phyloP scores from a whole-genome alignment of 805 yeast species.

The Cephaloascus fragrans region DNA sequence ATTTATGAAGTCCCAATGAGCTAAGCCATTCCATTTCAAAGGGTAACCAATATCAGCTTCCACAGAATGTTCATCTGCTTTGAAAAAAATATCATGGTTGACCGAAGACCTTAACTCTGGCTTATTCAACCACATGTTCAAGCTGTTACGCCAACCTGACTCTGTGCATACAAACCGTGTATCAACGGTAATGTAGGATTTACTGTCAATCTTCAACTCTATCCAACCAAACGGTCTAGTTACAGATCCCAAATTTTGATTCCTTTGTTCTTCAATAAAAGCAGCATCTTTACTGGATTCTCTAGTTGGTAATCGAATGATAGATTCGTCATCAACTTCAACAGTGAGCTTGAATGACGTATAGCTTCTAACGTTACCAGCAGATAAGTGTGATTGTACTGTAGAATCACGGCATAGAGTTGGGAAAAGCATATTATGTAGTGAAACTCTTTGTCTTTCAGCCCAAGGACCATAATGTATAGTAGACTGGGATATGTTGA shows the following conservation, averaged over 20 bases:
- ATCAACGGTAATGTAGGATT: conserved; percentile 36
- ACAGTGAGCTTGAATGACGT: conserved; percentile 48
- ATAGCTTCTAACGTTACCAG: conserved; percentile 47
- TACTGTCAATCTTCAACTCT: conserved; percentile 52
- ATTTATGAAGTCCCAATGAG: conserved; percentile 56
- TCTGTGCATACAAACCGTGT: conserved; percentile 43
- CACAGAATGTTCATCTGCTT: conserved; percentile 48
- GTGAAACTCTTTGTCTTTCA: conserved; percentile 64
- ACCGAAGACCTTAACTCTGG: conserved; percentile 75
- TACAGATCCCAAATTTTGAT: conserved; percentile 6
- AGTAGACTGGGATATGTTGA: conserved; percentile 50
- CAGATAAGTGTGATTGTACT: conserved; percentile 17
- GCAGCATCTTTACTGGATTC: conserved; percentile 69
- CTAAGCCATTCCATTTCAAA: conserved; percentile 71
- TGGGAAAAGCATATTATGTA: conserved; percentile 66
- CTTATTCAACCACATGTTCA: conserved; percentile 34
- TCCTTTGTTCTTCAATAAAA: conserved; percentile 18
- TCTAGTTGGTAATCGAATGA: conserved; percentile 70
- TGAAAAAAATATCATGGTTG: conserved; percentile 73
- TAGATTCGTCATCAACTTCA: conserved; percentile 52
- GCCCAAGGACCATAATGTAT: conserved; percentile 95
- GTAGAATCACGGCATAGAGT: conserved; percentile 45
- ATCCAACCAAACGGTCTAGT: conserved; percentile 87
- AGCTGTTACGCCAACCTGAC: conserved; percentile 44
- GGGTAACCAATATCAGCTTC: conserved; percentile 60